Conservation (phyloP, 1,139 yeast species). For the Taphrina flavorubra region DNA sequence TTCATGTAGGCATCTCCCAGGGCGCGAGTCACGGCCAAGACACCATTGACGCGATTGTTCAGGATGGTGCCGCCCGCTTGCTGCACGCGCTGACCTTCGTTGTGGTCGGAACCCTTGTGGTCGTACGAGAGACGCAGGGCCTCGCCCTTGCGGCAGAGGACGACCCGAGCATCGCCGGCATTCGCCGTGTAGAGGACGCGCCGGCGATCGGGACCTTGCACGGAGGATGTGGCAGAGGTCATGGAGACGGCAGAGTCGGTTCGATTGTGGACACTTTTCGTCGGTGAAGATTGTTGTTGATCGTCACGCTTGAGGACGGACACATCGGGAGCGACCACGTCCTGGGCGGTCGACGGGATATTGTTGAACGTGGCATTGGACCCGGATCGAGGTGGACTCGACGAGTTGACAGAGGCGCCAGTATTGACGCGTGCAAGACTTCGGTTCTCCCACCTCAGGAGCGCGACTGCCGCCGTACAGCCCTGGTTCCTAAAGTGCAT, state of each 20-base stretch:
- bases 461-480: slow-evolving; percentile 94
- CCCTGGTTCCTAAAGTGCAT: slow-evolving; percentile 66
- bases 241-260: slow-evolving; percentile 8
- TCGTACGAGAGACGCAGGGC: slow-evolving; percentile 87
- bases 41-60: slow-evolving; percentile 93
- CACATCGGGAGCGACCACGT: slow-evolving; percentile 20
- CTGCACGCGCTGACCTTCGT: slow-evolving; percentile 76
- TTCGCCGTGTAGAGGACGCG: slow-evolving; percentile 90
- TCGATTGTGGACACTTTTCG: slow-evolving; percentile 6
- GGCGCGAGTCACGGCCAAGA: slow-evolving; percentile 91
- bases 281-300: slow-evolving; percentile 6
- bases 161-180: slow-evolving; percentile 91
- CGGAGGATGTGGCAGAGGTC: slow-evolving; percentile 11
- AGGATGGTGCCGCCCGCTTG: slow-evolving; percentile 84
- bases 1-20: slow-evolving; percentile 95
- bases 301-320: slow-evolving; percentile 17
- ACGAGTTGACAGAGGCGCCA: not conserved
- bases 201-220: slow-evolving; percentile 25
- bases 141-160: slow-evolving; percentile 68
- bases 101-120: slow-evolving; percentile 85
- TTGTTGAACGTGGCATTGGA: not conserved
- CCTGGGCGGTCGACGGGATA: slow-evolving; percentile 10
- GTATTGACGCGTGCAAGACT: slow-evolving; percentile 17
- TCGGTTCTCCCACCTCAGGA: slow-evolving; percentile 77
- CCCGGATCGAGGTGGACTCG: not conserved